These are phyloP conservation scores for Tieghemiomyces parasiticus DNA, from an alignment of 192 early-diverging fungal species.

Conservation along the genomic window DNA sequence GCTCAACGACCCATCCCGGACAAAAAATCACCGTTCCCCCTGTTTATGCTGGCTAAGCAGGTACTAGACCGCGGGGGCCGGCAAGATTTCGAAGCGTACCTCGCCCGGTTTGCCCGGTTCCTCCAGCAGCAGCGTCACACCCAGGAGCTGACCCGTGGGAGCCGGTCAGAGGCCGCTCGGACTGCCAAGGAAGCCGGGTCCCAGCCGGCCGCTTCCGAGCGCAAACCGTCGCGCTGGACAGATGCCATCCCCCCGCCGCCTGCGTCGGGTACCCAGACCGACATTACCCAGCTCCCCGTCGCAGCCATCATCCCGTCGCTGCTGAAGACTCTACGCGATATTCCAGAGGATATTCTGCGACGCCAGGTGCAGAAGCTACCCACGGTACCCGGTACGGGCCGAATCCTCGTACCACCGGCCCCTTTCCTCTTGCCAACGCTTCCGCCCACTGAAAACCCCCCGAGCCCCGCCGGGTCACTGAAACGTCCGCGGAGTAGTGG, in stretches of 20 bases:
- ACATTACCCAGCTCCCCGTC: too few species aligned
- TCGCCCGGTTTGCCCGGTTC: not conserved
- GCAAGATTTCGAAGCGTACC: constrained; percentile 1
- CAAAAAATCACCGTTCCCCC: constrained; percentile 6
- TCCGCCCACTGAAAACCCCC: too few species aligned
- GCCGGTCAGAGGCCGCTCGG: not conserved
- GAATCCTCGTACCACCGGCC: too few species aligned
- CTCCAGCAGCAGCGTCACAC: constrained; percentile 10
- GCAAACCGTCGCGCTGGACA: not conserved
- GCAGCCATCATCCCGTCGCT: too few species aligned
- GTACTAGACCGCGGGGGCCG: not conserved
- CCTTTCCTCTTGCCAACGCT: too few species aligned
- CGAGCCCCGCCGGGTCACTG: too few species aligned
- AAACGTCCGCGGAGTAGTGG: too few species aligned
- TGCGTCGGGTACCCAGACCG: not conserved
- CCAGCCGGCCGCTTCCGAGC: too few species aligned
- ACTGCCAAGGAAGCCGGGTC: not conserved
- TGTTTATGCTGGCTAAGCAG: not conserved
- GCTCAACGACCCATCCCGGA: not conserved
- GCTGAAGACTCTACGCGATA: too few species aligned
- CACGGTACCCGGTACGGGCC: too few species aligned
- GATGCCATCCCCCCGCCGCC: not conserved
- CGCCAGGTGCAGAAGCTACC: too few species aligned
- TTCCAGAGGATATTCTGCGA: too few species aligned
- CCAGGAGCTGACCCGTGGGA: not conserved